Percentiles rank a stretch among this genome's conserved stretches.
Conservation (phyloP, 176 grass and related monocot species). For the Coix lacrymajobi region DNA sequence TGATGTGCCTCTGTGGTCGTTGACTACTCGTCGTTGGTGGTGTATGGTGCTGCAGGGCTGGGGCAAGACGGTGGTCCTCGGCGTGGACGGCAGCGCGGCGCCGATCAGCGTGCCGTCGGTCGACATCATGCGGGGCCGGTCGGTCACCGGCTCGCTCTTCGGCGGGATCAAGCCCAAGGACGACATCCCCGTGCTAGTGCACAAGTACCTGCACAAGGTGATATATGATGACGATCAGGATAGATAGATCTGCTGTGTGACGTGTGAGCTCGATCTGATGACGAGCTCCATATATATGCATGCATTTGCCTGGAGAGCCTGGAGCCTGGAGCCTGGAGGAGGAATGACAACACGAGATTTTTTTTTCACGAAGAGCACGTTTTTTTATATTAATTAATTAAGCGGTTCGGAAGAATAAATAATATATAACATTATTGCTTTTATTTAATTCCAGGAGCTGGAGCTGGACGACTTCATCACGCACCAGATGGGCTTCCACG, state of each 20-base stretch:
- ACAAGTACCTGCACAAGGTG: slow-evolving; percentile 43
- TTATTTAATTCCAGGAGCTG: slow-evolving; percentile 25
- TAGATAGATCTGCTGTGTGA: too few relatives aligned
- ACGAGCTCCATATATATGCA: not conserved
- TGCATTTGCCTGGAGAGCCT: too few relatives aligned
- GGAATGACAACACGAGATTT: too few relatives aligned
- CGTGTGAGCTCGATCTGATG: not conserved
- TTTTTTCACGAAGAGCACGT: too few relatives aligned
- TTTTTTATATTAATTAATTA: too few relatives aligned
- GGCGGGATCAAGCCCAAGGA: slow-evolving; percentile 58
- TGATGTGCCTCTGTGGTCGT: too few relatives aligned
- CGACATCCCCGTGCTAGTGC: slow-evolving; percentile 41
- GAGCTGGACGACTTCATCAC: slow-evolving; percentile 49
- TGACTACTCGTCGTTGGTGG: too few relatives aligned
- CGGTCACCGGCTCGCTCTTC: slow-evolving; percentile 31
- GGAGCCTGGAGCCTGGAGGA: too few relatives aligned
- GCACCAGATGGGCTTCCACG: slow-evolving; percentile 43
- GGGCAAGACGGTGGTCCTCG: slow-evolving; percentile 57
- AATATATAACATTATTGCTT: too few relatives aligned
- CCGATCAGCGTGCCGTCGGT: not conserved
- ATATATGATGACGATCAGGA: not conserved
- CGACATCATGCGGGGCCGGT: slow-evolving; percentile 18
- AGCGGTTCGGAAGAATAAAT: too few relatives aligned
- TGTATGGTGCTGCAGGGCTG: too few relatives aligned
- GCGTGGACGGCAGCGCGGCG: not conserved